These are phyloP conservation scores for Raffaelea deltoideospora DNA, from an alignment of 2,329 filamentous ascomycete species.

Conservation along the genomic window DNA sequence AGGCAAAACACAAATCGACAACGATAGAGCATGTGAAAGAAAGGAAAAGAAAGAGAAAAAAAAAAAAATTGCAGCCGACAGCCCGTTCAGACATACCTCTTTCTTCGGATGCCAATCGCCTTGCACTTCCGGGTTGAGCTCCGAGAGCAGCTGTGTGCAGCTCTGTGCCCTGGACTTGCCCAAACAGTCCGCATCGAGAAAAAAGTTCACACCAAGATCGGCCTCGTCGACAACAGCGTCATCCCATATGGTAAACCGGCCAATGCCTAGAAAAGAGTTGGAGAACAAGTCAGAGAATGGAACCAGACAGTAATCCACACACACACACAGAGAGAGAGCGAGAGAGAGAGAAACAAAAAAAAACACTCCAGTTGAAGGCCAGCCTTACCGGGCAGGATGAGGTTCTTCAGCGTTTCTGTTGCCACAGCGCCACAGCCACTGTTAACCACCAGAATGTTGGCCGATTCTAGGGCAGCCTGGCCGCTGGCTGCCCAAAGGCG, in stretches of 20 bases:
- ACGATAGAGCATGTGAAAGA: too few species aligned
- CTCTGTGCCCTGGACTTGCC: constrained; percentile 67
- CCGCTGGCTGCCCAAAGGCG: constrained; percentile 89
- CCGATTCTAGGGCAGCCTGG: constrained; percentile 77
- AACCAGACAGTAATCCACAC: too few species aligned
- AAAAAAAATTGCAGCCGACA: too few species aligned
- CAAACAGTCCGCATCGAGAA: constrained; percentile 64
- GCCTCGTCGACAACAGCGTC: constrained; percentile 59
- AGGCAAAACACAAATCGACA: too few species aligned
- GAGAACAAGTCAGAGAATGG: constrained; percentile 3
- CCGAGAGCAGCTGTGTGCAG: constrained; percentile 60
- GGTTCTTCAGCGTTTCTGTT: constrained; percentile 85
- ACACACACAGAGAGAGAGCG: too few species aligned
- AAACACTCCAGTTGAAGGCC: too few species aligned
- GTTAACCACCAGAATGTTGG: constrained; percentile 83
- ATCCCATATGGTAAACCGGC: constrained; percentile 82
- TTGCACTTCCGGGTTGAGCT: constrained; percentile 84
- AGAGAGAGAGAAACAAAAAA: too few species aligned
- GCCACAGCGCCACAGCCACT: constrained; percentile 76
- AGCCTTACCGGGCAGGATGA: constrained; percentile 65
- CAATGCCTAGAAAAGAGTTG: constrained; percentile 50
- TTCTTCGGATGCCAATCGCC: constrained; percentile 51
- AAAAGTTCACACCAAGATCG: constrained; percentile 94
- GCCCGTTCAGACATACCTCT: constrained; percentile 24
- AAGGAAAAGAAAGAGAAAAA: background rate